Base-by-base conservation (phyloP, 768 basidiomycete genomes). In the Boletellus emodensis region DNA sequence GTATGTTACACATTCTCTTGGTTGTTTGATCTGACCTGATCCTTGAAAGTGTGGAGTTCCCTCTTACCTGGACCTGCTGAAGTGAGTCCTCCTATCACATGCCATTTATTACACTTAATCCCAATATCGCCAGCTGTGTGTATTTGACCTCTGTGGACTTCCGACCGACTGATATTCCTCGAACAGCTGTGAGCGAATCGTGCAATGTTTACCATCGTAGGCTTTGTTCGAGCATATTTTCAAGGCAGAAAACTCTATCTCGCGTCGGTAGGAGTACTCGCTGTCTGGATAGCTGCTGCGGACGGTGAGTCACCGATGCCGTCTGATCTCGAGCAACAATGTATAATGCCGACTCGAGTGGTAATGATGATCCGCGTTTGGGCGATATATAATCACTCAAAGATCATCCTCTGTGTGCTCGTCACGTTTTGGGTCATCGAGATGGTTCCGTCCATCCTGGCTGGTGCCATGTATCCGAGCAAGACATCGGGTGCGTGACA, bases 311-410 rank as follows among this genome's bases (percentile, higher is more conserved):
- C 13, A 12, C 6, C 5, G 30, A 17, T 20, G 12, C 14, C 8
- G 4, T n/a, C 20, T n/a, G 5, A 30, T 15, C 11, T 33, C 7
- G 9, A 15, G n/a, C 4, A 6, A n/a, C 35, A 5, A 6, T 4
- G 14, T n/a, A 9, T 42, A 30, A 34, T 12, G 12, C 1, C 13
- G 22, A 26, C 17, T 38, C 17, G 15, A 55, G 55, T 52, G 32
- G 44, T 46, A 14, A 53, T 56, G 51, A 46, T 53, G 8, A 40
- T 56, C 22, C 47, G 55, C 9, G 44, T 42, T 8, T 53, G 51
- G 40, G 55, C 51, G 18, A 52, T 56, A 48, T 53, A 49, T 13
- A 41, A 53, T 30, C 44, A 40, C 13, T 56, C 48, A 24, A 46
- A 40, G 28, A 2, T 40, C 13, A 39, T 56, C n/a, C 55, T 52